phyloP scores from a whole-genome alignment of 176 grass and related monocot species.

The Bothriochloa decipiens region DNA sequence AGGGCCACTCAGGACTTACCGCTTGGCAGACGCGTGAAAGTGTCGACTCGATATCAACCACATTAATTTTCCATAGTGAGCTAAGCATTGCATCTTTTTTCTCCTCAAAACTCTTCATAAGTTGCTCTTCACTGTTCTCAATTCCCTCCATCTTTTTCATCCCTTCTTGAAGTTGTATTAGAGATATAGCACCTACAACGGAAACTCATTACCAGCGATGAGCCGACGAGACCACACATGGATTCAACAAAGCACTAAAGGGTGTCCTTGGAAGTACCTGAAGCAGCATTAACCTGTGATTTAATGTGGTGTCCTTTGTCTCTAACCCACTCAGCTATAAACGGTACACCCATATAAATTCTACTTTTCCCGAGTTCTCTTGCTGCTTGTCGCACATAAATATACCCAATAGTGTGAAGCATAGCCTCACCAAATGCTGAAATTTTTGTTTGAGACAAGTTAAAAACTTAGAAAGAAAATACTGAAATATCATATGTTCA shows the following conservation, averaged over 20 bases:
- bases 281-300: slow-evolving; percentile 96
- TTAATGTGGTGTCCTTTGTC: slow-evolving; percentile 94
- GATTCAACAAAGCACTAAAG: slow-evolving; percentile 24
- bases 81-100: slow-evolving; percentile 91
- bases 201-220: slow-evolving; percentile 22
- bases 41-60: slow-evolving; percentile 91
- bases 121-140: slow-evolving; percentile 67
- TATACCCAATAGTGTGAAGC: slow-evolving; percentile 96
- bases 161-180: slow-evolving; percentile 92
- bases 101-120: slow-evolving; percentile 72
- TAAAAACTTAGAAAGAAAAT: slow-evolving; percentile 34
- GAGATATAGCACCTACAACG: slow-evolving; percentile 70
- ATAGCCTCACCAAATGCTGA: slow-evolving; percentile 99
- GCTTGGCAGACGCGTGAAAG: slow-evolving; percentile 85
- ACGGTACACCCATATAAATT: slow-evolving; percentile 82
- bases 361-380: slow-evolving; percentile 84
- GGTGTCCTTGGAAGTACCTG: slow-evolving; percentile 62
- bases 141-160: slow-evolving; percentile 75
- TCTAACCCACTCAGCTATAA: slow-evolving; percentile 98
- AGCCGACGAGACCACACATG: not conserved
- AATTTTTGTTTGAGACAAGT: slow-evolving; percentile 39
- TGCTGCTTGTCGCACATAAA: slow-evolving; percentile 84
- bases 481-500: not conserved
- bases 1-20: slow-evolving; percentile 46
- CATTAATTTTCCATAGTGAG: slow-evolving; percentile 99